Evolutionary conservation across 225 moss, liverwort and hornwort species (phyloP), one percentile per base, ranked within the genome.

Genomic region (Asterella californica): DNA sequence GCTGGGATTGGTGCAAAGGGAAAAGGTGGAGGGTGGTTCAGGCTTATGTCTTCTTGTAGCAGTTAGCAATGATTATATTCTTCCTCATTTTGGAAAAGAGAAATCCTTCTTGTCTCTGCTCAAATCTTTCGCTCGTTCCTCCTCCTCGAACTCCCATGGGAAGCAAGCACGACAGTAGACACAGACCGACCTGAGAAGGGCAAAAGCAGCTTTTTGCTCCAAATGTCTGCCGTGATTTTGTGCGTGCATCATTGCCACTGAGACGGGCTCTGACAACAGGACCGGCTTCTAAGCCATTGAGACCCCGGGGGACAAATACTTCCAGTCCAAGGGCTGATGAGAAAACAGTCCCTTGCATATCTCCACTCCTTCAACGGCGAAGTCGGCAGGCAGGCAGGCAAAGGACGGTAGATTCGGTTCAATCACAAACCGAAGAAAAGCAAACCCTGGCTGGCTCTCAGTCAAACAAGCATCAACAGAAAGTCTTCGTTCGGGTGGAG

Each of bases 201-300:
- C 2, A 70, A 22, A 45, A 70, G 69, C 69, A 70, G 42, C 69
- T 70, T 70, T 68, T 70, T 2, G 42, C 65, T 65, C 65, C 30
- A 33, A 33, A 65, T 65, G 65, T 32, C 69, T 70, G 69, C 69
- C 69, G 38, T 70, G 69, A 70, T 70, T 45, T 70, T 70, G 24
- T 45, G 38, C 69, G 8, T 24, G 42, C 37, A 70, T 70, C 69
- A 70, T 42, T 70, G 69, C 69, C 69, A 30, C 42, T 24, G 19
- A 42, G 42, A 70, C 69, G 69, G 37, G 32, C 37, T 70, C 32
- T 32, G 22, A 70, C 38, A 37, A 45, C 9, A 70, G 42, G 37
- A 38, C 8, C 3, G 1, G 38, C 15, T 37, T 45, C 42, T 22
- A 38, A 70, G 9, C 24, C 69, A 37, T 70, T 70, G 38, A 45